Evolutionary conservation across 805 yeast species (phyloP), one percentile per base, ranked within the genome.

Genomic region (Barnettozyma wickerhamii): DNA sequence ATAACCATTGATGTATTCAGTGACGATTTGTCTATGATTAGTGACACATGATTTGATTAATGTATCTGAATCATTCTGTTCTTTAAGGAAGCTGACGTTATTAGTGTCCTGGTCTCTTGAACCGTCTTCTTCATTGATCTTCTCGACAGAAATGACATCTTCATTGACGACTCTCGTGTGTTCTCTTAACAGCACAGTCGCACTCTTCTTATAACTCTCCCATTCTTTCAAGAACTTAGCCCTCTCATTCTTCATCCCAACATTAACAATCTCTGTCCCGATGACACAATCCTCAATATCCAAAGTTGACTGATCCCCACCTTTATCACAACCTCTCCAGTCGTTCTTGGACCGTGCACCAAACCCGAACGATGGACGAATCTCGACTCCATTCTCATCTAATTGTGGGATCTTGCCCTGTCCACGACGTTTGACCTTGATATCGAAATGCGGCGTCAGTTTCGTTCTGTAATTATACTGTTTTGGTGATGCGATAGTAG

Each of bases 261-360:
- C 58, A 60, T 90, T 84, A 27, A 93, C 74, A 29, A 85, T 79
- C 2, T 69, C 65, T 0, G 98, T 93, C 6, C 96, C 98, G 50
- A 93, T 88, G 3, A 81, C 66, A 62, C 98, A 93, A 49, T 89
- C 96, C 60, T 93, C 99, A 48, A 93, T 90, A 61, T 93, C 99
- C 47, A 93, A 65, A 20, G 87, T 81, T 7, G 75, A 63, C 17
- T 68, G 72, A 29, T 70, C 63, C n/a, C 88, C 89, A 27, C 86
- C 56, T 6, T 57, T 51, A n/a, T 86, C 88, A 24, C 86, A 85
- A 34, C 57, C 54, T 56, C 89, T 69, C 87, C 88, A 84, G 27
- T 64, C 59, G 2, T 89, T 88, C 57, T 81, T 74, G 10, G 95
- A 95, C 59, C 85, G 85, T 38, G 82, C 72, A 7, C 95, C 95